Evolutionary conservation across 768 basidiomycete species (phyloP).

Genomic region (Boletus sp.): DNA sequence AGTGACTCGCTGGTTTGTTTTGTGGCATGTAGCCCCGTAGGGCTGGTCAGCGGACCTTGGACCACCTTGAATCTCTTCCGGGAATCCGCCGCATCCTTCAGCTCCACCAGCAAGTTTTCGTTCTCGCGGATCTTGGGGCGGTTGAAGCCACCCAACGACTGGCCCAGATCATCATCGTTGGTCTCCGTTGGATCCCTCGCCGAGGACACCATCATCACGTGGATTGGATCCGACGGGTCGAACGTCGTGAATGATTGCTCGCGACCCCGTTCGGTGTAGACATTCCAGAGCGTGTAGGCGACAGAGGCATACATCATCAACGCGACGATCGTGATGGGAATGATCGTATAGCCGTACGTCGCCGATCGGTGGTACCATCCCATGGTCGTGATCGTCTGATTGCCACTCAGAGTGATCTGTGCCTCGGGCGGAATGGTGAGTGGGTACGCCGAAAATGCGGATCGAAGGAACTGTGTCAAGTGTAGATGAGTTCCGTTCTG

Average conservation of each 20-base stretch:
- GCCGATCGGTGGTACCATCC: background rate
- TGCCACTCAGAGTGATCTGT: background rate
- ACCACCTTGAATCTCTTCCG: slow-evolving; percentile 4
- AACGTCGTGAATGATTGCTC: background rate
- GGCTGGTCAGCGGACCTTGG: no score
- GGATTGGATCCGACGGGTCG: slow-evolving; percentile 6
- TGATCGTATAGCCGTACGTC: slow-evolving; percentile 1
- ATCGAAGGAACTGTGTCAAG: slow-evolving; percentile 1
- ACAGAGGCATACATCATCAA: slow-evolving; percentile 5
- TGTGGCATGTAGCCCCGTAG: no score
- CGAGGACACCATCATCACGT: slow-evolving; percentile 7
- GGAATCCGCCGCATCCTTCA: background rate
- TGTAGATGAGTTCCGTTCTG: background rate
- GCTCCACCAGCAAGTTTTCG: background rate
- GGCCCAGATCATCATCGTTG: background rate
- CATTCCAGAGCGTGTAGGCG: slow-evolving; percentile 6
- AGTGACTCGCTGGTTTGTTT: no score
- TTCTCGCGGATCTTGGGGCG: background rate
- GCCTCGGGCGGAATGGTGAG: background rate
- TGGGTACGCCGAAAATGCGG: slow-evolving; percentile 6
- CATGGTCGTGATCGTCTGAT: background rate
- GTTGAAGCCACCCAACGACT: background rate
- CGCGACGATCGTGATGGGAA: slow-evolving; percentile 5
- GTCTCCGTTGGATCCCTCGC: background rate
- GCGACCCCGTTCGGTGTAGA: background rate